Evolutionary conservation across 352 stramenopile genomes (phyloP).

Genomic region (Globisporangium perplexum): DNA sequence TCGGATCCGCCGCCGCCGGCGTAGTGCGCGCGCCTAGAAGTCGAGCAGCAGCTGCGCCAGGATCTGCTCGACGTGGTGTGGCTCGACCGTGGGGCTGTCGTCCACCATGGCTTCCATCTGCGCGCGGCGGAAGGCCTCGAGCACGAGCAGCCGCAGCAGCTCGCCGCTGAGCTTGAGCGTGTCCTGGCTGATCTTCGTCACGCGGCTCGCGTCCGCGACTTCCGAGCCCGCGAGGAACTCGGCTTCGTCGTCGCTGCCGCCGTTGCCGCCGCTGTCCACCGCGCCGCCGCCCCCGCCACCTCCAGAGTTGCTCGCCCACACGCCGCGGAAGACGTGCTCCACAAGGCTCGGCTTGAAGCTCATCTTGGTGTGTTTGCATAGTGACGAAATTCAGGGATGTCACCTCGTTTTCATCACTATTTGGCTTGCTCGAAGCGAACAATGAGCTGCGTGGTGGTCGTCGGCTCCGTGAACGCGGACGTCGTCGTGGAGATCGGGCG

Average conservation of each 20-base stretch:
- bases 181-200: conserved; percentile 73
- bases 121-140: conserved; percentile 68
- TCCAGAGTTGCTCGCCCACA: conserved; percentile 32
- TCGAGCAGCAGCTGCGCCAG: conserved; percentile 76
- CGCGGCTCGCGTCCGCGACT: conserved; percentile 16
- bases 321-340: conserved; percentile 66
- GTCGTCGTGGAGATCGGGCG: conserved; percentile 72
- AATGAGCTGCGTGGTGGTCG: conserved; percentile 43
- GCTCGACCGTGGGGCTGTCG: conserved; percentile 63
- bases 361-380: conserved; percentile 1
- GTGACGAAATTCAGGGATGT: no score
- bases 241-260: conserved; percentile 31
- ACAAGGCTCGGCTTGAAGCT: conserved; percentile 59
- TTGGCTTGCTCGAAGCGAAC: no score
- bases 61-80: conserved; percentile 77
- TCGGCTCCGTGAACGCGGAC: conserved; percentile 84
- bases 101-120: conserved; percentile 87
- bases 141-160: conserved; percentile 67
- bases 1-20: neutral
- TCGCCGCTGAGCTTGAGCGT: conserved; percentile 73
- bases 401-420: neutral
- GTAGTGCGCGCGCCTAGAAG: conserved; percentile 38
- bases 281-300: neutral
- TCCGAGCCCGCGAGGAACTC: conserved; percentile 30
- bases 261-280: conserved; percentile 24